These are phyloP conservation scores for Insectozyma bohioensis DNA, from an alignment of 1,139 yeast genomes.

Conservation along the genomic window DNA sequence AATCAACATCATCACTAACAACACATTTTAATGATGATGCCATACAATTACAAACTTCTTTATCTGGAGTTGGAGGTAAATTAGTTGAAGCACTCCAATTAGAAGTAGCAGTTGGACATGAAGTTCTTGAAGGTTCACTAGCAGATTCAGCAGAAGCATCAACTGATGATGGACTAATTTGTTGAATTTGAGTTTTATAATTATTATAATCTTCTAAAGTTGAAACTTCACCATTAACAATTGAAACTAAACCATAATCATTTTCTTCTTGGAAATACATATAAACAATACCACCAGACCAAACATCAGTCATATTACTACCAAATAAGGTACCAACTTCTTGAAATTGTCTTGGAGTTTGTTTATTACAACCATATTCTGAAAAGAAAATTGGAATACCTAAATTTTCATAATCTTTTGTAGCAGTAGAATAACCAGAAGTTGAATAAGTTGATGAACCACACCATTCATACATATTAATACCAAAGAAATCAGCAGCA, in stretches of 20 bases:
- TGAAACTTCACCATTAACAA: constrained; percentile 39
- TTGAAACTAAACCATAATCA: constrained; percentile 74
- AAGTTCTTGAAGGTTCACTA: constrained; percentile 23
- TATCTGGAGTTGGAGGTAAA: constrained; percentile 71
- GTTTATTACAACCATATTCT: constrained; percentile 86
- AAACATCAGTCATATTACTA: constrained; percentile 67
- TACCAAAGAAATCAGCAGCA: constrained; percentile 87
- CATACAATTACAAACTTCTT: constrained; percentile 59
- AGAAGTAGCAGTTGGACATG: constrained; percentile 53
- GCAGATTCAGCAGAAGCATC: constrained; percentile 24
- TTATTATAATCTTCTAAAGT: constrained; percentile 48
- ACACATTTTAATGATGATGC: constrained; percentile 49
- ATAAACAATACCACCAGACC: constrained; percentile 93
- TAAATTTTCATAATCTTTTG: constrained; percentile 65
- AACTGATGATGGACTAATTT: constrained; percentile 47
- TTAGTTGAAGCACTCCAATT: constrained; percentile 55
- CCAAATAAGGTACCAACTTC: constrained; percentile 67
- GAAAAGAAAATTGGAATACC: constrained; percentile 86
- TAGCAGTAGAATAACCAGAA: constrained; percentile 77
- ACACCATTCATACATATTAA: constrained; percentile 97
- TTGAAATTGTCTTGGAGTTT: constrained; percentile 63
- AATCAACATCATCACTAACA: constrained; percentile 41
- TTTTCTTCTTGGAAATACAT: constrained; percentile 86
- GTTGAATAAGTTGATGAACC: constrained; percentile 61
- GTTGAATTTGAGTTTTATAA: constrained; percentile 58